Evolutionary conservation across 2,329 filamentous ascomycete species (phyloP).

Genomic region (Aureobasidium sp.): DNA sequence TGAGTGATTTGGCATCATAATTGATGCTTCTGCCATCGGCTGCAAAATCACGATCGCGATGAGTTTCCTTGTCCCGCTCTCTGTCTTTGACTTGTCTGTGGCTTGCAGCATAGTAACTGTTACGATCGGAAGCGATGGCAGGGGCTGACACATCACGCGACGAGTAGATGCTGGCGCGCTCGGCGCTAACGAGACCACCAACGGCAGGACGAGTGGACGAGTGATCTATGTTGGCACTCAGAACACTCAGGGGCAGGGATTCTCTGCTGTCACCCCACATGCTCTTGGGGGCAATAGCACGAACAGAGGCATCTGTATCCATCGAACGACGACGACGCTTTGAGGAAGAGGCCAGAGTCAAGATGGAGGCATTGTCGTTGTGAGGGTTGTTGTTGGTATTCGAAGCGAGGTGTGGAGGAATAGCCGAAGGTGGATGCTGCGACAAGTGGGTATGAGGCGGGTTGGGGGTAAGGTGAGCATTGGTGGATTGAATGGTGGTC

Average conservation of each 20-base stretch:
- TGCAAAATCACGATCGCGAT: conserved; percentile 8
- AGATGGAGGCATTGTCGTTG: conserved; percentile 69
- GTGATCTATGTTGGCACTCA: conserved; percentile 57
- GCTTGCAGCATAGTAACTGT: conserved; percentile 66
- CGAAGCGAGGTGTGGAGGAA: conserved; percentile 2
- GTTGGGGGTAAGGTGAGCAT: conserved; percentile 27
- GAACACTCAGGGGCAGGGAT: conserved; percentile 67
- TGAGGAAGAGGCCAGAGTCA: conserved; percentile 75
- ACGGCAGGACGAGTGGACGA: conserved; percentile 43
- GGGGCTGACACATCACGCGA: conserved; percentile 39
- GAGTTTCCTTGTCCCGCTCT: conserved; percentile 16
- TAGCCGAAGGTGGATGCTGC: neutral
- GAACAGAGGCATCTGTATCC: conserved; percentile 78
- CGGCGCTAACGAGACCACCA: conserved; percentile 47
- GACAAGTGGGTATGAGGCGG: conserved; percentile 19
- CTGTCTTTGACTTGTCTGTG: conserved; percentile 22
- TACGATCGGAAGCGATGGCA: conserved; percentile 64
- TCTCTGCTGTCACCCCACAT: conserved; percentile 76
- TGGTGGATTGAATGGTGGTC: conserved; percentile 73
- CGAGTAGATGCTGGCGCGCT: conserved; percentile 69
- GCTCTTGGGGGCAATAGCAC: conserved; percentile 73
- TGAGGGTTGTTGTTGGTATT: conserved; percentile 42
- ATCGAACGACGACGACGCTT: conserved; percentile 72
- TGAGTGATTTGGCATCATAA: conserved; percentile 18
- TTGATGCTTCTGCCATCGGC: conserved; percentile 15